Base-by-base conservation (phyloP, 2,329 filamentous ascomycete genomes). In the Epichloe uncinata region DNA sequence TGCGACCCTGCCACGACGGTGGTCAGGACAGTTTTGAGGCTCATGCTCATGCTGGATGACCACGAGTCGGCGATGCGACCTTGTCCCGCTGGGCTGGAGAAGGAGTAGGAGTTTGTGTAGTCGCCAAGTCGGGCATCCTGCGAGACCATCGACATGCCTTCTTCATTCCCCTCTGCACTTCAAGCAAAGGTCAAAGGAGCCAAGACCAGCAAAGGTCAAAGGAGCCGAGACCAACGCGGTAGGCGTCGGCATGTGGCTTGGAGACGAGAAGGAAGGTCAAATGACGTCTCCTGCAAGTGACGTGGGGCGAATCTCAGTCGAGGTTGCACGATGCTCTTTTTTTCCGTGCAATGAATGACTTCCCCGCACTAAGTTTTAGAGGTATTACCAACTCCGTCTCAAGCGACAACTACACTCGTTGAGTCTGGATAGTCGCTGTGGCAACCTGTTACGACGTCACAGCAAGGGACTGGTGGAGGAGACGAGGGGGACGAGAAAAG, bases 1-100 rank as follows among this genome's bases (percentile, higher is more conserved):
- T 67, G 63, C 5, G 64, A 57, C 11, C 66, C 65, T 5, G 66
- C 66, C 18, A 69, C 59, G 15, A 68, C 54, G 50, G 61, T 66
- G 33, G 66, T 69, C n/a, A 63, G 58, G 50, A 67, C 59, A 2
- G 62, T 58, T 49, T 61, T 57, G 41, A 51, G 49, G 41, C 40
- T 51, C 45, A 47, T 47, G 12, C 13, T 22, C 22, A 22, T 22
- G 22, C 6, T 37, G 30, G 22, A 12, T 38, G 7, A 26, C 33
- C 12, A 38, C 22, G 22, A 22, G 22, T 22, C 6, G 22, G 22
- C 22, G 6, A 22, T 22, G 22, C 22, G 22, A 6, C 22, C 22
- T 22, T 22, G 22, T 22, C 22, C 22, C 22, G 22, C 22, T 12
- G 11, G 18, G 48, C 6, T 9, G n/a, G 26, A 16, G n/a, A 3